Percentiles rank a stretch among this genome's conserved stretches.
phyloP scores from a whole-genome alignment of 306 rosid genomes.

The Cyclanthera cordifolia region DNA sequence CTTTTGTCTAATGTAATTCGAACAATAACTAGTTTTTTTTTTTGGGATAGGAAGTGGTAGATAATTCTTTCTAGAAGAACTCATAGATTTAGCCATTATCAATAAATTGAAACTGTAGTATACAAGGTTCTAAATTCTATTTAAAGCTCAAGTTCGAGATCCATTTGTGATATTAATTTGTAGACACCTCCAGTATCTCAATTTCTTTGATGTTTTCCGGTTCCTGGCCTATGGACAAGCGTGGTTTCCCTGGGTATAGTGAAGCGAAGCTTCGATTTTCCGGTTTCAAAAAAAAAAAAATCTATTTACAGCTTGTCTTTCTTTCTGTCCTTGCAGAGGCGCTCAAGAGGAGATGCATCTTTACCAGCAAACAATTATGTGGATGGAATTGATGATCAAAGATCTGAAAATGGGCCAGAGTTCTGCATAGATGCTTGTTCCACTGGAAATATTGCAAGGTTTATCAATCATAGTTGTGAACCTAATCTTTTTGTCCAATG shows the following conservation, averaged over 20 bases:
- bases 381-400: slow-evolving; percentile 46
- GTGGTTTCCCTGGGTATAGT: no score
- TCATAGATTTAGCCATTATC: not conserved
- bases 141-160: no score
- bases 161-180: no score
- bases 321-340: slow-evolving; percentile 35
- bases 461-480: slow-evolving; percentile 87
- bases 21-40: no score
- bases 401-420: slow-evolving; percentile 57
- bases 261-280: no score
- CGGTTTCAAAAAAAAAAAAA: no score
- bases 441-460: slow-evolving; percentile 74
- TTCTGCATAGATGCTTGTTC: slow-evolving; percentile 85
- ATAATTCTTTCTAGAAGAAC: not conserved
- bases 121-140: not conserved
- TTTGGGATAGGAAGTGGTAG: not conserved
- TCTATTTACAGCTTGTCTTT: not conserved
- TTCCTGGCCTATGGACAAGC: no score
- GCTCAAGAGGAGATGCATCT: slow-evolving; percentile 39
- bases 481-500: slow-evolving; percentile 95
- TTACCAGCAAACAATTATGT: slow-evolving; percentile 24
- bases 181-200: no score
- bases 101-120: not conserved
- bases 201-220: no score
- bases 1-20: not conserved